These are phyloP conservation scores for Lathyrus aphaca DNA, from an alignment of 306 rosid species.

Conservation along the genomic window DNA sequence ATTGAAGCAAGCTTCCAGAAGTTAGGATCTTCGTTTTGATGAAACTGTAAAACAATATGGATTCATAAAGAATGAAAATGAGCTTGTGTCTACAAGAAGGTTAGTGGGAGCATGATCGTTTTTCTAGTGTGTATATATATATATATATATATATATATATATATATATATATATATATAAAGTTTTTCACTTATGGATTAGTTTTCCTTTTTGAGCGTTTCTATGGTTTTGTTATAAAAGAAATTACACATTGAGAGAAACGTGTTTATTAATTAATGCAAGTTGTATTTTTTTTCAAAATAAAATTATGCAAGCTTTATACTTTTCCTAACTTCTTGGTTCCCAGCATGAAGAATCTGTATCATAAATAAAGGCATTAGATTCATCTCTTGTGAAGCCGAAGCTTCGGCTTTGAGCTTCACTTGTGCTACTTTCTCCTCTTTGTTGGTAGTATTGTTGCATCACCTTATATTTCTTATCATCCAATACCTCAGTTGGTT, in stretches of 20 bases:
- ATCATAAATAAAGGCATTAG: neutral
- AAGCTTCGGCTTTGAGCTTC: constrained; percentile 21
- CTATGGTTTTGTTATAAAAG: neutral
- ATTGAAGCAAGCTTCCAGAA: no score
- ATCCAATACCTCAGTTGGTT: constrained; percentile 6
- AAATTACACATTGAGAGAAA: neutral
- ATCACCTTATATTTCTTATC: constrained; percentile 37
- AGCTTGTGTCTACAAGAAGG: no score
- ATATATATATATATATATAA: no score
- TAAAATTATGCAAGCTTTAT: neutral
- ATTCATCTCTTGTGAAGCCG: constrained; percentile 5
- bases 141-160: no score
- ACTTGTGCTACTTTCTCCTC: constrained; percentile 15
- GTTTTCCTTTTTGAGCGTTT: no score
- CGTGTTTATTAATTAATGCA: neutral
- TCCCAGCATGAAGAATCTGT: constrained; percentile 7
- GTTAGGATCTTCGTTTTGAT: no score
- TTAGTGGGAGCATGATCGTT: no score
- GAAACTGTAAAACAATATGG: no score
- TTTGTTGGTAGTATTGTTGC: constrained; percentile 34
- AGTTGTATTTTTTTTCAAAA: neutral
- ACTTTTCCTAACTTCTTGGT: constrained; percentile 16
- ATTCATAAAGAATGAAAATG: no score
- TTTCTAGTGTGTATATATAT: no score
- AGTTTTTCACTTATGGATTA: no score